A percentile compares a stretch with the other conserved stretches of the same genome.
Evolutionary conservation across 1,284 basidiomycete species (phyloP).

Genomic region (Melampsora americana): DNA sequence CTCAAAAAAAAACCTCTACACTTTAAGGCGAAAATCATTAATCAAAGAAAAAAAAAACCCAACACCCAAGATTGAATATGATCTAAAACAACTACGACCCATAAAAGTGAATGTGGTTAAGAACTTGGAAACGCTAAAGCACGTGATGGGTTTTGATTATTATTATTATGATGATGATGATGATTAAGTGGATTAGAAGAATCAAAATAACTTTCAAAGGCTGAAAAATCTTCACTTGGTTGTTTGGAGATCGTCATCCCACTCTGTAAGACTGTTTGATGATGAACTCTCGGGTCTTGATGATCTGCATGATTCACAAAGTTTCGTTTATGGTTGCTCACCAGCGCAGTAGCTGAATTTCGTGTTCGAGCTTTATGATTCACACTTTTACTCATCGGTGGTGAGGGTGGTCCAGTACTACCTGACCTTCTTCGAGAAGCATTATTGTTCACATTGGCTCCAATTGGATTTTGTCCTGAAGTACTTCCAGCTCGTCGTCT

Average conservation of each 20-base stretch:
- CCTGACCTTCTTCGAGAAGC: neutral
- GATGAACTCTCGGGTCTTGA: neutral
- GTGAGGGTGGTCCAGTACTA: slow-evolving; percentile 11
- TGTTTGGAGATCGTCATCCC: slow-evolving; percentile 11
- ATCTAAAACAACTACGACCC: no score
- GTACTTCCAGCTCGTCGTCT: slow-evolving; percentile 28
- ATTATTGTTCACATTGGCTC: neutral
- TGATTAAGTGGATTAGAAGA: neutral
- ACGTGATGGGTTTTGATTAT: neutral
- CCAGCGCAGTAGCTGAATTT: neutral
- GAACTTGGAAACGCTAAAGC: slow-evolving; percentile 30
- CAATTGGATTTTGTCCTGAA: neutral
- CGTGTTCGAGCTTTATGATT: neutral
- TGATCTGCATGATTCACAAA: neutral
- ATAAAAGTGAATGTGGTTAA: neutral
- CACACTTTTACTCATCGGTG: neutral
- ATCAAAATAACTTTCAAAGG: slow-evolving; percentile 40
- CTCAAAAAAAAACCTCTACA: no score
- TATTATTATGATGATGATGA: no score
- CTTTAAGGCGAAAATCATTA: no score
- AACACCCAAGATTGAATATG: no score
- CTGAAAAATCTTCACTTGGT: slow-evolving; percentile 41
- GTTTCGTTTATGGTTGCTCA: neutral
- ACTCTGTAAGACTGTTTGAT: neutral
- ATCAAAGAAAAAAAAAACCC: no score